Conservation (phyloP, 306 rosid species). For the Mucuna pruriens region DNA sequence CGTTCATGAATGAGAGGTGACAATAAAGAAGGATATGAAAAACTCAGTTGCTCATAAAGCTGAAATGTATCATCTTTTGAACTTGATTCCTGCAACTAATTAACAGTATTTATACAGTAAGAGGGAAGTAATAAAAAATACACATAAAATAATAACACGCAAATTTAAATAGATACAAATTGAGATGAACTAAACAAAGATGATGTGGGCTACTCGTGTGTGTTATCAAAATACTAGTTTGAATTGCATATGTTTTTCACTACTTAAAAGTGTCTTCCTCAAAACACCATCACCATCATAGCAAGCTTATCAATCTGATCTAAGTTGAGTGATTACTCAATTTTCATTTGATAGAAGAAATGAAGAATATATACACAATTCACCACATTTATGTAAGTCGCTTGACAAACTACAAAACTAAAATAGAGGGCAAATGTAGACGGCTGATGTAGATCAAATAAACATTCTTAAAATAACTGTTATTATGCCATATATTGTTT, state of each 20-base stretch:
- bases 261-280: neutral
- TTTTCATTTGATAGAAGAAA: neutral
- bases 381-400: neutral
- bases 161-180: neutral
- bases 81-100: constrained; percentile 62
- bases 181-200: neutral
- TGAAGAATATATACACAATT: neutral
- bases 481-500: neutral
- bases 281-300: neutral
- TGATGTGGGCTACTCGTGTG: neutral
- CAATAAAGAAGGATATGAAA: constrained; percentile 77
- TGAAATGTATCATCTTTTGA: constrained; percentile 60
- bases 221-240: neutral
- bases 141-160: neutral
- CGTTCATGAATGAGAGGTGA: constrained; percentile 91
- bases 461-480: neutral
- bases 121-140: neutral
- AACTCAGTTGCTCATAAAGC: constrained; percentile 82
- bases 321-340: neutral
- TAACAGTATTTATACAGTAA: too few relatives aligned
- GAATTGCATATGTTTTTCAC: neutral
- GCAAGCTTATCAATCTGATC: neutral
- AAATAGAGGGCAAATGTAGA: neutral
- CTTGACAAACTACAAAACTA: neutral
- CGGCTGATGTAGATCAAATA: neutral